A percentile compares a stretch with the other conserved stretches of the same genome.
These are phyloP conservation scores for Amanita phalloides DNA, from an alignment of 768 basidiomycete species.

Conservation along the genomic window DNA sequence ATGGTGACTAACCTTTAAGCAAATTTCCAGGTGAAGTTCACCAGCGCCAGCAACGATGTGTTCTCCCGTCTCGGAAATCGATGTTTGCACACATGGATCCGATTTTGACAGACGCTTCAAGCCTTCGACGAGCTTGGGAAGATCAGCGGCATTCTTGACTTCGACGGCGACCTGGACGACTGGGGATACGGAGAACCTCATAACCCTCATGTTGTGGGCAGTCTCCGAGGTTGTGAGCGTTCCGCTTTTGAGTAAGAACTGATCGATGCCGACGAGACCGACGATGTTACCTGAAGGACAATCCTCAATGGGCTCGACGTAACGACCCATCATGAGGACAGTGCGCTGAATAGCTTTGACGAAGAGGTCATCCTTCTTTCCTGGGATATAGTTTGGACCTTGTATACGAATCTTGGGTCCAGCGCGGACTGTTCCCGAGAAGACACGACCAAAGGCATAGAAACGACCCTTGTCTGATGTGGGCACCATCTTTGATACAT, in stretches of 20 bases:
- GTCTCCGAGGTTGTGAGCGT: conserved; percentile 97
- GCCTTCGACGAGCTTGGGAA: conserved; percentile 99
- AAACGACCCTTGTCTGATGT: conserved; percentile 99
- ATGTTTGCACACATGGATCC: conserved; percentile 97
- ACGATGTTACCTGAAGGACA: conserved; percentile 98
- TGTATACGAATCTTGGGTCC: conserved; percentile 99
- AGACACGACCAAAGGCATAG: conserved; percentile 99
- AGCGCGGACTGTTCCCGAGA: conserved; percentile 93
- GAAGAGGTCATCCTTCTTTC: conserved; percentile 98
- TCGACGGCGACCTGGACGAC: conserved; percentile 99
- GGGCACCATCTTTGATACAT: conserved; percentile 99
- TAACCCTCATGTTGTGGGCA: conserved; percentile 99
- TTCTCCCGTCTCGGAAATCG: conserved; percentile 86
- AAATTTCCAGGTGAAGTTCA: conserved; percentile 98
- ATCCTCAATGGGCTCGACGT: conserved; percentile 97
- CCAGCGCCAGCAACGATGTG: conserved; percentile 99
- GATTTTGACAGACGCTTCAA: conserved; percentile 99
- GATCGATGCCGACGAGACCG: conserved; percentile 99
- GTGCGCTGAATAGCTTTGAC: conserved; percentile 98
- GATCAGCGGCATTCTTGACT: conserved; percentile 98
- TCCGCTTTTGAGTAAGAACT: conserved; percentile 99
- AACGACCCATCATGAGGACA: conserved; percentile 99
- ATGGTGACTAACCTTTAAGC: conserved; percentile 66
- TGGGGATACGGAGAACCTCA: conserved; percentile 99
- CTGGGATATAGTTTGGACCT: conserved; percentile 97